These are phyloP conservation scores for Podospora bellae-mahoneyi DNA, from an alignment of 495 filamentous ascomycete genomes.

Conservation along the genomic window DNA sequence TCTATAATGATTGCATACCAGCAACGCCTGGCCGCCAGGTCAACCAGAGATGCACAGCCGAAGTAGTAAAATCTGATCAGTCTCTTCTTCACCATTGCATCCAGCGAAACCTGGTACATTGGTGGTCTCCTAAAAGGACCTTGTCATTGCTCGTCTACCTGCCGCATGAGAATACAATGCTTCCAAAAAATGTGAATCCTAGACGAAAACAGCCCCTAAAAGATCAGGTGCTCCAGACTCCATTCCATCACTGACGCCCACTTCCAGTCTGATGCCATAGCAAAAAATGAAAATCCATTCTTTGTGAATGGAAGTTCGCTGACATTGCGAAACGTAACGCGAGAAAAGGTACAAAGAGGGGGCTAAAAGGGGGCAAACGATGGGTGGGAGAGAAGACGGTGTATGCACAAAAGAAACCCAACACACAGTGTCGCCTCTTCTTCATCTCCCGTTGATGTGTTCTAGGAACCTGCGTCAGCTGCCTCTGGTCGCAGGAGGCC, in stretches of 20 bases:
- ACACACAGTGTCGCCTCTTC: not conserved
- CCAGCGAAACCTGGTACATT: not conserved
- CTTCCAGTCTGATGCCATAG: constrained; percentile 14
- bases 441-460: not conserved
- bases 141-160: not conserved
- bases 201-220: constrained; percentile 4
- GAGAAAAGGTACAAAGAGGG: not conserved
- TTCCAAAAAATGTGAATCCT: constrained; percentile 13
- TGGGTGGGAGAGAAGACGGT: not conserved
- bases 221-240: constrained; percentile 20
- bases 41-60: not conserved
- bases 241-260: constrained; percentile 3
- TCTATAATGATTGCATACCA: constrained; percentile 27
- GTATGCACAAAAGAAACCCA: constrained; percentile 6
- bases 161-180: constrained; percentile 3
- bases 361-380: not conserved
- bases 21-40: constrained; percentile 10
- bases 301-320: not conserved
- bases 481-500: not conserved
- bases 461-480: not conserved
- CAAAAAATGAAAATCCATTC: not conserved
- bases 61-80: not conserved
- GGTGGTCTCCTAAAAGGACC: not conserved
- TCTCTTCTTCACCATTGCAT: not conserved
- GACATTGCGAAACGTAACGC: not conserved